Percentiles rank a stretch among this genome's conserved stretches.
phyloP scores from a whole-genome alignment of 306 rosid genomes.

The Cucumis cinereus region DNA sequence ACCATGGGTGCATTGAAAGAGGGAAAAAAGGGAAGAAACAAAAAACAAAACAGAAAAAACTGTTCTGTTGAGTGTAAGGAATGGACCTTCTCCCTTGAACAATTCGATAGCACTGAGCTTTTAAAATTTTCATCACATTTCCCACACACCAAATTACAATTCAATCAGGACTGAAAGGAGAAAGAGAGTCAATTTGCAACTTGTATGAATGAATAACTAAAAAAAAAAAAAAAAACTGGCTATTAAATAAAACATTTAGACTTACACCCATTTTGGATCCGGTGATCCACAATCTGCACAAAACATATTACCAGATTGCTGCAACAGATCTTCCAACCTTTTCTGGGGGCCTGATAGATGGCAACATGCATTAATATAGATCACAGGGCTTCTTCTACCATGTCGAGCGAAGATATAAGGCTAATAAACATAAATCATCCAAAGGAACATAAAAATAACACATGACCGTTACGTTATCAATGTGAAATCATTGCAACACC shows the following conservation, averaged over 20 bases:
- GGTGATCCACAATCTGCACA: conserved; percentile 94
- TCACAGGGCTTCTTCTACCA: not conserved
- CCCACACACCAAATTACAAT: not conserved
- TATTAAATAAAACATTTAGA: not conserved
- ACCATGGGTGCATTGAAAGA: not conserved
- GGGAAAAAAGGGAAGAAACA: not conserved
- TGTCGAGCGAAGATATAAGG: not conserved
- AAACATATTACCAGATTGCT: conserved; percentile 35
- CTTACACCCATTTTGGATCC: conserved; percentile 98
- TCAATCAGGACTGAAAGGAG: not conserved
- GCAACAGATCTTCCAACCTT: conserved; percentile 43
- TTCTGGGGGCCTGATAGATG: conserved; percentile 38
- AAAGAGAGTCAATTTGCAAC: not conserved
- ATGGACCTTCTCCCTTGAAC: not conserved
- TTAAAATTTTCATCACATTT: not conserved
- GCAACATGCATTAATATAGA: conserved; percentile 3
- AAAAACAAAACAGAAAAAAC: not conserved
- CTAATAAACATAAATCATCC: not conserved
- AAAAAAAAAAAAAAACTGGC: not conserved
- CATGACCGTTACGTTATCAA: not conserved
- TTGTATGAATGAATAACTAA: conserved; percentile 2
- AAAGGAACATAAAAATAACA: not conserved
- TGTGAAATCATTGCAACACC: not conserved
- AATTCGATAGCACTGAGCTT: not conserved
- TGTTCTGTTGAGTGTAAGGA: not conserved